phyloP scores from a whole-genome alignment of 495 filamentous ascomycete genomes.

The Aspergillus cavernicola region DNA sequence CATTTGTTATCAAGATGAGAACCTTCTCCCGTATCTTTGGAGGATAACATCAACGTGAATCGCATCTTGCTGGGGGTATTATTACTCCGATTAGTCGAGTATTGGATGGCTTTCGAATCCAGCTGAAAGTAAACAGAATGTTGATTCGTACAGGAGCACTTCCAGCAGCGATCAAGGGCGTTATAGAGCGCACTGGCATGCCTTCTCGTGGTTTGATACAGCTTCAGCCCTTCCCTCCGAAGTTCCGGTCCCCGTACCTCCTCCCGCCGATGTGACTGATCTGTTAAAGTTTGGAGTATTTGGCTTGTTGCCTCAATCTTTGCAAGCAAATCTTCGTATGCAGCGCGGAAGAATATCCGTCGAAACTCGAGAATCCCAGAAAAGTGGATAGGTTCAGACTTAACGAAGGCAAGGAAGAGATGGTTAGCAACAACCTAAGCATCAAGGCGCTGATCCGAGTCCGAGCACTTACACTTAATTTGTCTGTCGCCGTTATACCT shows the following conservation, averaged over 20 bases:
- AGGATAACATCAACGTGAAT: too few species aligned
- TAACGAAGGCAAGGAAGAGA: too few species aligned
- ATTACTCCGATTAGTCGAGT: too few species aligned
- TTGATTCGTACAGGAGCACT: constrained; percentile 1
- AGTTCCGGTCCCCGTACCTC: not conserved
- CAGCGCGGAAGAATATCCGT: not conserved
- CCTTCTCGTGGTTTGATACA: constrained; percentile 1
- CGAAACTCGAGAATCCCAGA: not conserved
- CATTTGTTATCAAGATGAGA: not conserved
- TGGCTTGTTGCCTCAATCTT: constrained; percentile 1
- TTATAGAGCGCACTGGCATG: constrained; percentile 6
- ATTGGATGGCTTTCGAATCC: not conserved
- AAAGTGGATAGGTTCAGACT: too few species aligned
- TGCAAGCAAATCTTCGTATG: constrained; percentile 12
- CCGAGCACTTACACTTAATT: too few species aligned
- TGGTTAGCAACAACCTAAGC: too few species aligned
- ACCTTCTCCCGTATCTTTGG: too few species aligned
- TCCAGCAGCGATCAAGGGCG: constrained; percentile 4
- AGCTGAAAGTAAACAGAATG: constrained; percentile 12
- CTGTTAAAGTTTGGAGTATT: constrained; percentile 8
- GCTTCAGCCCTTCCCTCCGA: not conserved
- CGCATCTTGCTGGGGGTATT: too few species aligned
- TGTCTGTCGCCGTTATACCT: too few species aligned
- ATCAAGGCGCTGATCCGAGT: too few species aligned
- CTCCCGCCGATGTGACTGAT: not conserved